phyloP scores from a whole-genome alignment of 1,284 basidiomycete genomes.

The Athelia psychrophila region DNA sequence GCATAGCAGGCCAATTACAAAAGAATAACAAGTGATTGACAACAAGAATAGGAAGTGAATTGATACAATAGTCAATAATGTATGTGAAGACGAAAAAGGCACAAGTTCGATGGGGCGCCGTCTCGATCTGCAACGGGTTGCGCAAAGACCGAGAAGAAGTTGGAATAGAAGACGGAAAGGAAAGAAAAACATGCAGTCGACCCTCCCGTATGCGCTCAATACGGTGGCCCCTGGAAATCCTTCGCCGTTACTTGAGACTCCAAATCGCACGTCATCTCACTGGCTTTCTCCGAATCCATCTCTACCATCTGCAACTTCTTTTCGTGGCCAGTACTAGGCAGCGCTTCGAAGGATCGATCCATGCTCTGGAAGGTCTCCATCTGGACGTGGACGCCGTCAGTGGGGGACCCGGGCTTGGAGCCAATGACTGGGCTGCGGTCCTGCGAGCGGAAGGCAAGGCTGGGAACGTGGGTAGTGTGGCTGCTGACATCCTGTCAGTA shows the following conservation, averaged over 20 bases:
- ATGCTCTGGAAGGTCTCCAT: slow-evolving; percentile 57
- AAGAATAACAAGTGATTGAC: too few species aligned
- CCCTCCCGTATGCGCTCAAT: background rate
- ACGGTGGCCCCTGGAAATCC: background rate
- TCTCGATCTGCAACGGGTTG: too few species aligned
- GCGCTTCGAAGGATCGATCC: background rate
- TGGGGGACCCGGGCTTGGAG: slow-evolving; percentile 27
- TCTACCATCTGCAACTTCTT: background rate
- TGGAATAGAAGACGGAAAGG: too few species aligned
- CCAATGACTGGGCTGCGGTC: slow-evolving; percentile 12
- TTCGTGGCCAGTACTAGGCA: background rate
- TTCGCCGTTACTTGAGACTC: background rate
- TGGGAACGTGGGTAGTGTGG: slow-evolving; percentile 34
- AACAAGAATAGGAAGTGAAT: too few species aligned
- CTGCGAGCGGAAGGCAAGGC: slow-evolving; percentile 40
- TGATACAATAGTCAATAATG: too few species aligned
- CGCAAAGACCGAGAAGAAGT: too few species aligned
- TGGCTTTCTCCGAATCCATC: background rate
- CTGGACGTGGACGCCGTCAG: slow-evolving; percentile 46
- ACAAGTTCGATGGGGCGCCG: too few species aligned
- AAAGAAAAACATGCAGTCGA: too few species aligned
- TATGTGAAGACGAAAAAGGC: too few species aligned
- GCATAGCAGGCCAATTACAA: too few species aligned
- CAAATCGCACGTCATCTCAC: background rate
- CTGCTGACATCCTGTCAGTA: slow-evolving; percentile 18